Percentiles rank a stretch among this genome's conserved stretches.
These are phyloP conservation scores for Cyberlindnera galapagoensis DNA, from an alignment of 805 yeast genomes.

Conservation along the genomic window DNA sequence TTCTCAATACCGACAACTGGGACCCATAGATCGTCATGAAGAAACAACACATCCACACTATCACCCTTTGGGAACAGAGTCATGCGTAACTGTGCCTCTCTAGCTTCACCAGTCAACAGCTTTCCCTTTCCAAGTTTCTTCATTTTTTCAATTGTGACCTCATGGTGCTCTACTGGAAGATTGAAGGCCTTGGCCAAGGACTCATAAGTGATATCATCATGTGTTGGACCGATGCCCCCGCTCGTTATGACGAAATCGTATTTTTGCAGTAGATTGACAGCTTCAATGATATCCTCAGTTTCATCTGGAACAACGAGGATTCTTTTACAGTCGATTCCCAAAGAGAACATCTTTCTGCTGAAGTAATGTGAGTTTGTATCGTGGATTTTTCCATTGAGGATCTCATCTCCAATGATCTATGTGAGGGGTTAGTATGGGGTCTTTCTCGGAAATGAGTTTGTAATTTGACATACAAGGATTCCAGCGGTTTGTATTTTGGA, in stretches of 20 bases:
- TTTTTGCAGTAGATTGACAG: slow-evolving; percentile 38
- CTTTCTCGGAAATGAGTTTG: neutral
- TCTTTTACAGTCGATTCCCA: slow-evolving; percentile 60
- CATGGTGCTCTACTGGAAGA: slow-evolving; percentile 44
- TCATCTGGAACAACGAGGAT: slow-evolving; percentile 78
- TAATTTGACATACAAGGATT: slow-evolving; percentile 6
- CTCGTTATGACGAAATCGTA: slow-evolving; percentile 47
- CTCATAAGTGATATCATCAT: slow-evolving; percentile 82
- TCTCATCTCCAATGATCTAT: slow-evolving; percentile 73
- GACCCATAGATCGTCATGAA: slow-evolving; percentile 64
- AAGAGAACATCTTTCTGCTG: slow-evolving; percentile 60
- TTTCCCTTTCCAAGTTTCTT: slow-evolving; percentile 35
- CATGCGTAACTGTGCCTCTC: slow-evolving; percentile 66
- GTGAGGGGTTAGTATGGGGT: slow-evolving; percentile 6
- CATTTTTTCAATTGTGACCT: slow-evolving; percentile 58
- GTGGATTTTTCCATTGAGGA: slow-evolving; percentile 74
- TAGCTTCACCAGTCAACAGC: slow-evolving; percentile 35
- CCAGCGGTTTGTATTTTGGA: slow-evolving; percentile 10
- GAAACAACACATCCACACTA: slow-evolving; percentile 40
- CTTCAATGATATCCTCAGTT: slow-evolving; percentile 50
- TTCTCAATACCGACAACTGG: slow-evolving; percentile 68
- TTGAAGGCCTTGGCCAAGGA: slow-evolving; percentile 61
- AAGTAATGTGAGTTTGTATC: slow-evolving; percentile 75
- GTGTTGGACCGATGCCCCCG: slow-evolving; percentile 77
- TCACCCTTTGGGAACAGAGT: slow-evolving; percentile 57